Evolutionary conservation across 2,329 filamentous ascomycete genomes (phyloP), one percentile per base, ranked within the genome.

Genomic region (Arthrobotrys sphaeroides): DNA sequence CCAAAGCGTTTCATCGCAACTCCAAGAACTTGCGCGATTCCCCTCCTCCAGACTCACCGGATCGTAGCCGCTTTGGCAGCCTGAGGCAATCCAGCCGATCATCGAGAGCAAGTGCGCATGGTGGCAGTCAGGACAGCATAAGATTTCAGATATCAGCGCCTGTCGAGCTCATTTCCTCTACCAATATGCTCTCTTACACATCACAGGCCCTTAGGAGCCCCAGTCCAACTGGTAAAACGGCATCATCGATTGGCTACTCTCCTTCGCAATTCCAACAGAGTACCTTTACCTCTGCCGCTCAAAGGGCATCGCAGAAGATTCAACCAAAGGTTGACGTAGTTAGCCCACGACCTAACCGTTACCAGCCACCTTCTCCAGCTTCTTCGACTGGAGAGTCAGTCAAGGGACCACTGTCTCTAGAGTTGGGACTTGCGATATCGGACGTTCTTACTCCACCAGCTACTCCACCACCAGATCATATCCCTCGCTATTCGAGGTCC

Each of bases 131-230:
- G 16, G 67, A 64, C 38, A 49, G 24, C 22, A 75, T 69, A 38
- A 78, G 77, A 65, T 59, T 77, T 28, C 75, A 93, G 84, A 99
- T 99, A 81, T 99, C 95, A 0, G 88, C 87, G 2, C 95, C 95
- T 0, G 87, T 97, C 62, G 90, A 93, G 83, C 87, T 99, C 77
- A 86, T 97, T 55, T 96, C 95, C 73, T 97, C 94, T 3, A 98
- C 95, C 79, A 99, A 98, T 83, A 93, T 96, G 88, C 90, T 97
- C 65, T 93, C 93, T 5, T 97, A 97, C 86, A 94, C 94, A 81
- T 94, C 95, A 7, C 94, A 94, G 77, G 83, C 84, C 80, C 83
- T 86, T 81, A 40, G 64, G 59, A 55, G 65, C 38, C 64, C 72
- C 24, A 75, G 72, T 65, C 64, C 72, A 5, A 75, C 64, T 2